phyloP scores from a whole-genome alignment of 139 green algal genomes.

The Tetradesmus lagerheimii region DNA sequence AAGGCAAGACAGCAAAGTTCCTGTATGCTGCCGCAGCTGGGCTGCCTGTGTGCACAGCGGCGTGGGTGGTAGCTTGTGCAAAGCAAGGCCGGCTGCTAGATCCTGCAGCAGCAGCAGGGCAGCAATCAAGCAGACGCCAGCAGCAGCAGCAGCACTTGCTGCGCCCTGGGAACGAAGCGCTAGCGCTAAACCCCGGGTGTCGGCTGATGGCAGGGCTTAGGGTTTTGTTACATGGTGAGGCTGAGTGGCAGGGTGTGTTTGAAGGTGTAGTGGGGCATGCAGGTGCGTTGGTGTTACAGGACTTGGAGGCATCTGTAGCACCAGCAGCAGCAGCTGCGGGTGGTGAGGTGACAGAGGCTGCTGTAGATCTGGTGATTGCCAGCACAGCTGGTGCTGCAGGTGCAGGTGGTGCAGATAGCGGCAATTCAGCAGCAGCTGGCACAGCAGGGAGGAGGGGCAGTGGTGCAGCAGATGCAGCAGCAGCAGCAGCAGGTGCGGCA shows the following conservation, averaged over 20 bases:
- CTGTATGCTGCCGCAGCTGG: slow-evolving; percentile 41
- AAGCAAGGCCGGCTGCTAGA: neutral
- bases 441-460: neutral
- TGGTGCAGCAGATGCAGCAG: neutral
- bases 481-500: neutral
- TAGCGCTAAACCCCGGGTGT: neutral
- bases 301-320: neutral
- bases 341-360: slow-evolving; percentile 8
- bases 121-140: neutral
- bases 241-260: neutral
- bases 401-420: neutral
- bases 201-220: slow-evolving; percentile 15
- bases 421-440: neutral
- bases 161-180: neutral
- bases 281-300: neutral
- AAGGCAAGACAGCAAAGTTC: slow-evolving; percentile 32
- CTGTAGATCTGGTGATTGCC: slow-evolving; percentile 18
- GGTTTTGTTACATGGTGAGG: neutral
- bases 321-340: slow-evolving; percentile 1
- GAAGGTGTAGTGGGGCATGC: neutral
- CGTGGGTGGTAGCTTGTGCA: slow-evolving; percentile 24
- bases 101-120: slow-evolving; percentile 18
- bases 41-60: neutral
- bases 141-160: neutral
- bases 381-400: slow-evolving; percentile 13